Evolutionary conservation across 2,329 filamentous ascomycete genomes (phyloP).

Genomic region (Orbilia javanica): DNA sequence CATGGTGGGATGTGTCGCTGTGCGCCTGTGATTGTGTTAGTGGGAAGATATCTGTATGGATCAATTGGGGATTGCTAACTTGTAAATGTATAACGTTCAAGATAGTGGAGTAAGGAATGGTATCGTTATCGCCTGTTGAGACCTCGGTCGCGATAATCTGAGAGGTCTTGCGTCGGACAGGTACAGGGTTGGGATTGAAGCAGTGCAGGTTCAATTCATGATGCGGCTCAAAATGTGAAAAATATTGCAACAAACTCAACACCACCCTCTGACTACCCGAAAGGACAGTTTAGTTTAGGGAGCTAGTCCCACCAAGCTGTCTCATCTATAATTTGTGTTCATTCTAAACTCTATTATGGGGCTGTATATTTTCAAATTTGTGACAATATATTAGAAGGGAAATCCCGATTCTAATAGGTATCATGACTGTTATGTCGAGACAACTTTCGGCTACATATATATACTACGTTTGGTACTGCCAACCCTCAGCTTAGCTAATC

Average conservation of each 20-base stretch:
- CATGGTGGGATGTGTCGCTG: conserved; percentile 35
- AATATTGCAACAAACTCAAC: conserved; percentile 49
- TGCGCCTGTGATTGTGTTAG: not conserved
- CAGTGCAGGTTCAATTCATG: conserved; percentile 18
- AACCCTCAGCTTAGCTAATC: too few species aligned
- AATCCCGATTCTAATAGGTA: not conserved
- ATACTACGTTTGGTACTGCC: too few species aligned
- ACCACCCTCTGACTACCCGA: not conserved
- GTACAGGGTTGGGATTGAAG: conserved; percentile 6
- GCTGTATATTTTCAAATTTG: too few species aligned
- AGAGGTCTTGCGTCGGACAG: not conserved
- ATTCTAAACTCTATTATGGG: too few species aligned
- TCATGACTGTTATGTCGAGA: too few species aligned
- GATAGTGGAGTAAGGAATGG: not conserved
- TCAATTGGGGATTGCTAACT: conserved; percentile 21
- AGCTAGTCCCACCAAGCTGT: too few species aligned
- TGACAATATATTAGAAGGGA: too few species aligned
- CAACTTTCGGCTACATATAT: too few species aligned
- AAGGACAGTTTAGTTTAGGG: not conserved
- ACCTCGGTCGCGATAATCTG: not conserved
- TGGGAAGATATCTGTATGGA: not conserved
- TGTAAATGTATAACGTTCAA: not conserved
- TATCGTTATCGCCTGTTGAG: not conserved
- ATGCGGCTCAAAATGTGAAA: conserved; percentile 50
- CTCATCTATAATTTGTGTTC: too few species aligned